Base-by-base conservation (phyloP, 2,329 filamentous ascomycete species). In the Botrytis byssoidea region DNA sequence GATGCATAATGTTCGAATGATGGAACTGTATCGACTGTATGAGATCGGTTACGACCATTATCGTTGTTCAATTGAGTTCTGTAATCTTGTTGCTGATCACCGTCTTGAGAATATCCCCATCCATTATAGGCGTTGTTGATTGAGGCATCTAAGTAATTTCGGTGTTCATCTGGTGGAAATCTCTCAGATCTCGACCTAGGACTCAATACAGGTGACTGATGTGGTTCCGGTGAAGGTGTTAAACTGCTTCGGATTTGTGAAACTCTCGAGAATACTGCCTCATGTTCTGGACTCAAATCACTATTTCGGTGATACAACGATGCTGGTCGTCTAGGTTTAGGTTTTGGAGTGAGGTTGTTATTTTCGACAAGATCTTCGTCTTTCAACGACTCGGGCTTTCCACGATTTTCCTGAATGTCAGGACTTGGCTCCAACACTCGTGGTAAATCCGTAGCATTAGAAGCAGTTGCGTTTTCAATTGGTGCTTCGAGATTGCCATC, bases 1-100 rank as follows among this genome's bases (percentile, higher is more conserved):
- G 77, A 79, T n/a, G 76, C 74, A 65, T 77, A 77, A 12, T 75
- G 74, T 48, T 78, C 78, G 10, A 79, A 79, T 2, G 76, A 76
- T 16, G 78, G 78, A 9, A 78, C 71, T 1, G 78, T 79, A 59
- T 77, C 78, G 35, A 75, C 77, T 3, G 77, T 79, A n/a, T 80
- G 73, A 18, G 76, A 75, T 46, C 72, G 57, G 4, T 35, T 20
- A 40, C 46, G 66, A 14, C 46, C 37, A 51, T 35, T 44, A 22
- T 37, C 29, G 6, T n/a, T 51, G 37, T 40, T 44, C 2, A 48
- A 46, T 42, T 68, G 65, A 25, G 55, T 42, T 55, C 60, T n/a
- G 44, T 65, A 72, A 14, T 48, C 37, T 22, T 32, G 44, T n/a
- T 68, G 66, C 14, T 61, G 68, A 8, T 69, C 48, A 8, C 40